Base-by-base conservation (phyloP, 441 rosid genomes). In the California macrophylla region DNA sequence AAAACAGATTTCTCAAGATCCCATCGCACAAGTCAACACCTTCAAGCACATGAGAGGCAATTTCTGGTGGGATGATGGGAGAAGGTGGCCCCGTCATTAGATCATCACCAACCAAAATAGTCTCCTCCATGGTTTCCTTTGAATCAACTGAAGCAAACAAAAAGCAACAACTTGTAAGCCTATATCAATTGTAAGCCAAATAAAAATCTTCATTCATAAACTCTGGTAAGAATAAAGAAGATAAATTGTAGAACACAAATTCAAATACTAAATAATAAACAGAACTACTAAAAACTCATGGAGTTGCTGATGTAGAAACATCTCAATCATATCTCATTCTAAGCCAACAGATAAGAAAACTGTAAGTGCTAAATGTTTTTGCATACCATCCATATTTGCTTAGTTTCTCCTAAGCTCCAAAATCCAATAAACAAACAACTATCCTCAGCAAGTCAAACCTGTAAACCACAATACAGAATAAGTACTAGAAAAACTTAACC, bases 21-120 rank as follows among this genome's bases (percentile, higher is more conserved):
- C 93, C 96, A 72, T 94, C 94, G 21, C 96, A 89, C 69, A 91
- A 72, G 26, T 91, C 85, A 73, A 94, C 87, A 64, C 96, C 96
- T 85, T 91, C 85, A 30, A 94, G 86, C 58, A 94, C 96, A 72
- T 94, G 97, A 60, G 97, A 77, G 45, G 98, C 94, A 58, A 91
- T 94, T 82, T 94, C 98, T 73, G 84, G 86, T 52, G 97, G 97
- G 71, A 91, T 84, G 80, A 90, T 40, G 64, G 97, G 96, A 58
- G 97, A 91, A 65, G 97, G 93, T 34, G 90, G 96, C 24, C 98
- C 97, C 88, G 66, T 83, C 98, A 94, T 94, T 2, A 94, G 81
- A 79, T 94, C 97, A 75, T 91, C 98, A 68, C 96, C 93, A 1
- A 91, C 97, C 83, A 91, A 71, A 67, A 94, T 88, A 36, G 96